Conservation (phyloP, 2,329 filamentous ascomycete genomes). For the Ophiostoma ips region DNA sequence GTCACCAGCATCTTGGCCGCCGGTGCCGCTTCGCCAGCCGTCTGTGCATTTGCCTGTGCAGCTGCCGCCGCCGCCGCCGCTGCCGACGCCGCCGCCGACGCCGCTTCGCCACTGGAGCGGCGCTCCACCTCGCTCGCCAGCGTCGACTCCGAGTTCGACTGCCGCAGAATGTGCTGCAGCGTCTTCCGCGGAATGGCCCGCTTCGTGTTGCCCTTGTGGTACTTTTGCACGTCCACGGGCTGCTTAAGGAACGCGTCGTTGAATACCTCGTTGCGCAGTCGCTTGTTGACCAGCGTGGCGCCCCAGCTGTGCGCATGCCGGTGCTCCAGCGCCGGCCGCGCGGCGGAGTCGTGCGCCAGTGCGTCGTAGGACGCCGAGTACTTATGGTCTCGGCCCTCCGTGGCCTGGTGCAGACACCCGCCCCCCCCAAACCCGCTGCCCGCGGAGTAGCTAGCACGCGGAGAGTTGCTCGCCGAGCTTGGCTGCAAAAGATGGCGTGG, state of each 20-base stretch:
- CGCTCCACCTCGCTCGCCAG: conserved; percentile 15
- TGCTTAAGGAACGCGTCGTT: conserved; percentile 83
- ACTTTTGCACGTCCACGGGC: conserved; percentile 65
- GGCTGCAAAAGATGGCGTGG: conserved; percentile 68
- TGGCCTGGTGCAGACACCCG: too few relatives aligned
- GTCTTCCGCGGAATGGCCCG: conserved; percentile 46
- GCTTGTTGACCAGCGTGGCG: conserved; percentile 79
- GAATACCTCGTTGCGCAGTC: conserved; percentile 78
- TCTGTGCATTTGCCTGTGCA: background rate
- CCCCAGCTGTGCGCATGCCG: conserved; percentile 63
- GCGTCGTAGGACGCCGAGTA: background rate
- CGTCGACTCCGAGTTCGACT: conserved; percentile 31
- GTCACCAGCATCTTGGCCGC: conserved; percentile 5
- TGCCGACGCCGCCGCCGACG: background rate
- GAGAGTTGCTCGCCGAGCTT: conserved; percentile 9
- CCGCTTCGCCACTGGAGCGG: background rate
- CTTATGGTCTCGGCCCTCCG: background rate
- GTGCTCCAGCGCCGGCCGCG: conserved; percentile 34
- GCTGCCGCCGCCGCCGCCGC: background rate
- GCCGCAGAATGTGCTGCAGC: conserved; percentile 30
- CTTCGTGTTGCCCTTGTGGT: conserved; percentile 51
- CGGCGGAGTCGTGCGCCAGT: background rate
- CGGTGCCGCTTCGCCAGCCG: background rate
- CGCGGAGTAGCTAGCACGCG: conserved; percentile 4
- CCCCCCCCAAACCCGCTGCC: background rate